Conservation (phyloP, 805 yeast genomes). For the Monosporozyma servazzii region DNA sequence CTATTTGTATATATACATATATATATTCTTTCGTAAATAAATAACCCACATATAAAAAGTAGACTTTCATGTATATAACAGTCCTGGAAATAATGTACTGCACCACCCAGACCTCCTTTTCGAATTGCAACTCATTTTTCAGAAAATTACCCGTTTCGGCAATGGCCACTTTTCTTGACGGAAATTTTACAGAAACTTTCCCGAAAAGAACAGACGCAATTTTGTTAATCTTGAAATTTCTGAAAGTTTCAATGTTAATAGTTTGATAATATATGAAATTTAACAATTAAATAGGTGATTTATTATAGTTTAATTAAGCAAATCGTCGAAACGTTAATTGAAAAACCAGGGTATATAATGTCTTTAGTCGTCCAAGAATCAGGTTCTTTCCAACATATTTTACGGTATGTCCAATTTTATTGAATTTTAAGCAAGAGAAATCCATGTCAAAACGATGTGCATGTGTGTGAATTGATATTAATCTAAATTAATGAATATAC, state of each 20-base stretch:
- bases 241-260: not conserved
- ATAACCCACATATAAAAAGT: not conserved
- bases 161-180: not conserved
- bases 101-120: not conserved
- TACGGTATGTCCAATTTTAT: conserved; percentile 71
- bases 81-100: not conserved
- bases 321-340: not conserved
- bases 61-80: not conserved
- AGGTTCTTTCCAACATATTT: conserved; percentile 99
- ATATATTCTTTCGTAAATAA: not conserved
- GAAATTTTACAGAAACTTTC: not conserved
- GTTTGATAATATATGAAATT: not conserved
- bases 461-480: no score
- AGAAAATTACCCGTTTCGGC: not conserved
- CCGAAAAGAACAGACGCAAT: not conserved
- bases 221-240: not conserved
- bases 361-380: conserved; percentile 97
- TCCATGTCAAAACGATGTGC: no score
- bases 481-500: no score
- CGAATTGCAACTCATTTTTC: not conserved
- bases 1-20: not conserved
- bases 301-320: not conserved
- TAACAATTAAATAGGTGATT: not conserved
- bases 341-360: conserved; percentile 35
- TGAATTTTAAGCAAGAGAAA: no score